A percentile compares a stretch with the other conserved stretches of the same genome.
These are phyloP conservation scores for Alternaria conjuncta DNA, from an alignment of 2,329 filamentous ascomycete genomes.

Conservation along the genomic window DNA sequence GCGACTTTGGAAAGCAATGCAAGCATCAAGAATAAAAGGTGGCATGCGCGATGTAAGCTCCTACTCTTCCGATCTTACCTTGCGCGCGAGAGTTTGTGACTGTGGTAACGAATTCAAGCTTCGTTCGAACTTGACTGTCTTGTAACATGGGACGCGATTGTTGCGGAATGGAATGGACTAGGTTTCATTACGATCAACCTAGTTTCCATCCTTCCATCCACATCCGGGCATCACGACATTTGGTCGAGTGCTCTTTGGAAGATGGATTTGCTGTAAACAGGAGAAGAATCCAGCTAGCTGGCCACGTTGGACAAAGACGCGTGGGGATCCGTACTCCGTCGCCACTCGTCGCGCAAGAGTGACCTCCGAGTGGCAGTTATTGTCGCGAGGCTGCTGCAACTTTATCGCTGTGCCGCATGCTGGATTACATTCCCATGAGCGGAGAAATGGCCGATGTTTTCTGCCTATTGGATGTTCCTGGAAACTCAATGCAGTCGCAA, in stretches of 20 bases:
- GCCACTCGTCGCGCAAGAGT: background rate
- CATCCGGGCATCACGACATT: background rate
- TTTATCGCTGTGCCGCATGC: background rate
- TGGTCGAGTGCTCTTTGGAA: background rate
- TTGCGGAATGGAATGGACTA: background rate
- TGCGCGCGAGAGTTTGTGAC: background rate
- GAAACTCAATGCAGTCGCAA: background rate
- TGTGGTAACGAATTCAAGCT: background rate
- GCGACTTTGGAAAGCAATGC: background rate
- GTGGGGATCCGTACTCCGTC: background rate
- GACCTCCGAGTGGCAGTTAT: background rate
- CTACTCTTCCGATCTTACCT: background rate
- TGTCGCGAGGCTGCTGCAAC: background rate
- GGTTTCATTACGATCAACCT: background rate
- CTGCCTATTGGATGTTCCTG: background rate
- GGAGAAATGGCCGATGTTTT: background rate
- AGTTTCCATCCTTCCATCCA: background rate
- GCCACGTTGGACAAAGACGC: background rate
- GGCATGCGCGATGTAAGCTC: background rate
- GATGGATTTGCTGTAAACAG: background rate
- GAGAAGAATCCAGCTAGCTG: background rate
- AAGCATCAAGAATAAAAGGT: background rate
- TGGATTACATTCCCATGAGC: background rate
- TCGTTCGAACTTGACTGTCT: background rate
- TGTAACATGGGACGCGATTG: background rate